These are phyloP conservation scores for Trichosporon coremiiforme DNA, from an alignment of 1,284 basidiomycete genomes.

Conservation along the genomic window DNA sequence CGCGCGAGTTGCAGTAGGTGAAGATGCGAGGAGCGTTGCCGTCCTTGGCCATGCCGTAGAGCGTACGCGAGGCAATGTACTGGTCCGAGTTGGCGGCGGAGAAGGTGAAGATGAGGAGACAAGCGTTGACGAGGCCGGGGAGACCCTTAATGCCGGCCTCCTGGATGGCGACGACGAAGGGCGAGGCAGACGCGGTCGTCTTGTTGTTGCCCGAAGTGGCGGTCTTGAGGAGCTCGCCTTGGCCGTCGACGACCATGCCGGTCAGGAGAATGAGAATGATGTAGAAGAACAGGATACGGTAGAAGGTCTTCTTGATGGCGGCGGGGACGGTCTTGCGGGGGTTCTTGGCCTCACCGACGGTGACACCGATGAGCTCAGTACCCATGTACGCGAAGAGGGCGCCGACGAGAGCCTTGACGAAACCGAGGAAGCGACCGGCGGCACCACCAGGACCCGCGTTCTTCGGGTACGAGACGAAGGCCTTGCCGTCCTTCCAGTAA, in stretches of 20 bases:
- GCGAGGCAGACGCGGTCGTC: constrained; percentile 66
- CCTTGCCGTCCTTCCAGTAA: constrained; percentile 60
- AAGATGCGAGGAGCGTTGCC: constrained; percentile 62
- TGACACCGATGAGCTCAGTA: constrained; percentile 62
- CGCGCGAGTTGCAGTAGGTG: constrained; percentile 53
- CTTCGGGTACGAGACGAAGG: constrained; percentile 41
- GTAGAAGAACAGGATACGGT: constrained; percentile 71
- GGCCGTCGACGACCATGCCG: constrained; percentile 62
- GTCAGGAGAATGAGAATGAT: constrained; percentile 61
- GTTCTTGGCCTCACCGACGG: constrained; percentile 60
- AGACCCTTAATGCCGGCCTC: constrained; percentile 57
- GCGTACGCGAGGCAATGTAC: constrained; percentile 60
- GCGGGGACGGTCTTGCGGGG: constrained; percentile 65
- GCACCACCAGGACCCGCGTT: constrained; percentile 21
- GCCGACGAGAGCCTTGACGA: constrained; percentile 58
- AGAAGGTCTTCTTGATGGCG: constrained; percentile 62
- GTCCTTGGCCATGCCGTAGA: constrained; percentile 62
- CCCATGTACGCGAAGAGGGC: constrained; percentile 62
- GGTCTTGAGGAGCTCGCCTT: constrained; percentile 57
- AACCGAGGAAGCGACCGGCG: constrained; percentile 66
- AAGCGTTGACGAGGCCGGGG: constrained; percentile 59
- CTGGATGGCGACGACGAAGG: constrained; percentile 66
- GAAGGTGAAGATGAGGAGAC: constrained; percentile 52
- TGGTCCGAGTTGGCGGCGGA: constrained; percentile 63
- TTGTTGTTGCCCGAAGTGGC: constrained; percentile 60